Base-by-base conservation (phyloP, 2,329 filamentous ascomycete species). In the Fusarium mexicanum region DNA sequence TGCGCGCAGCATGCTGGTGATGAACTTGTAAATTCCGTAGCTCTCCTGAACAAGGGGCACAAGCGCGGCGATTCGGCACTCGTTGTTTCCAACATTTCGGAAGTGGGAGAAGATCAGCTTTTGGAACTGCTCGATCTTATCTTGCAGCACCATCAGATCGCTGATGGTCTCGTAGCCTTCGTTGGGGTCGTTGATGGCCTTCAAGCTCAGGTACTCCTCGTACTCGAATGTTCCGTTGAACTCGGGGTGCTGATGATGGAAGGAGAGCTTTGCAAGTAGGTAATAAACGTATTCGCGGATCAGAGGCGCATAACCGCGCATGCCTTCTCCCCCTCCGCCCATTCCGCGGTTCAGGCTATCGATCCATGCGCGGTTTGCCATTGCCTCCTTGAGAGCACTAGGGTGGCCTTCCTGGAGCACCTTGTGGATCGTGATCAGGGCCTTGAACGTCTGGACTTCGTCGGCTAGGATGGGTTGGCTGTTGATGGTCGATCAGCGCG, bases 211-310 rank as follows among this genome's bases (percentile, higher is more conserved):
- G 83, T 99, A 99, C 82, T 99, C 96, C 85, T 98, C 96, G 81
- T 99, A 99, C 82, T 99, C 96, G 80, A 99, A 99, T 4, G 96
- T 95, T 69, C 96, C 96, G 84, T 99, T 99, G 87, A 99, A 99
- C 83, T 98, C 96, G 24, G 95, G 94, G 81, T 99, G 96, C 76
- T 98, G 94, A 72, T 96, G 91, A 85, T 99, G 96, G 85, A 99
- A 99, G n/a, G 91, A 91, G 68, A 99, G 88, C 86, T 99, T 99
- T 57, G 96, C 94, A 71, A 98, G 90, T 46, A 99, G 88, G 85
- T 95, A 99, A 84, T 94, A 95, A 78, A 98, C 95, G 83, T 99
- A 99, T 90, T 99, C 96, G 76, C 94, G 91, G 80, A 99, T 98
- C 80, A 99, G 86, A 29, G 95, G 94, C 22, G 91, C 94, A 84